These are phyloP conservation scores for Euryodendron excelsum DNA, from an alignment of 148 eudicot species.

Conservation along the genomic window DNA sequence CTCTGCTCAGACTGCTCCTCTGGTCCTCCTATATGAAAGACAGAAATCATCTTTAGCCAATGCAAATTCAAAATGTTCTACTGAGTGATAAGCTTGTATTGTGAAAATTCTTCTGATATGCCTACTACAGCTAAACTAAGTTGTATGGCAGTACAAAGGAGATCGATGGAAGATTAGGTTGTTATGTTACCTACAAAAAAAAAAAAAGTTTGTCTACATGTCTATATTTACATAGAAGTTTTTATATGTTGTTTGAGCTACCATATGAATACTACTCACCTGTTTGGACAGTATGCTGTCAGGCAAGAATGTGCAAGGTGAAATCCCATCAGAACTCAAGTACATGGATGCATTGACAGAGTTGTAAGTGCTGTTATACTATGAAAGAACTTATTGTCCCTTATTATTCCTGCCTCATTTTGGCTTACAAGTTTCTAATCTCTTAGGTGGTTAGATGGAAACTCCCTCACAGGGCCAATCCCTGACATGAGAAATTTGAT, in stretches of 20 bases:
- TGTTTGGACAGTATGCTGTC: constrained; percentile 59
- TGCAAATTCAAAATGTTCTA: too few species aligned
- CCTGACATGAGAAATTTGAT: constrained; percentile 23
- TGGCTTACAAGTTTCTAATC: constrained; percentile 5
- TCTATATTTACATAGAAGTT: too few species aligned
- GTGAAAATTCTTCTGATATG: background rate
- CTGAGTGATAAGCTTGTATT: background rate
- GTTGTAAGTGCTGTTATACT: constrained; percentile 52
- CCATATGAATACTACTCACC: constrained; percentile 14
- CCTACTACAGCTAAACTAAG: background rate
- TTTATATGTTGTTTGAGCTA: background rate
- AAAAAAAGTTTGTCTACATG: too few species aligned
- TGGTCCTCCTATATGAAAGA: too few species aligned
- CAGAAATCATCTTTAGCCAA: too few species aligned
- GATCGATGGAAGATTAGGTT: too few species aligned
- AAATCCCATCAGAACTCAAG: constrained; percentile 63
- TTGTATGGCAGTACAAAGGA: background rate
- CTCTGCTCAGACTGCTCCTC: too few species aligned
- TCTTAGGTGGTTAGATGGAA: constrained; percentile 45
- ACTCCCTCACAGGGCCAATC: constrained; percentile 24
- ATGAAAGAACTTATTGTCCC: background rate
- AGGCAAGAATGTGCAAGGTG: constrained; percentile 60
- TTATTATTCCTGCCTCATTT: background rate
- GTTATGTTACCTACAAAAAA: too few species aligned
- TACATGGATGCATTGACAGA: constrained; percentile 77